Conservation (phyloP, 352 stramenopile species). For the Pythium vanterpoolii region DNA sequence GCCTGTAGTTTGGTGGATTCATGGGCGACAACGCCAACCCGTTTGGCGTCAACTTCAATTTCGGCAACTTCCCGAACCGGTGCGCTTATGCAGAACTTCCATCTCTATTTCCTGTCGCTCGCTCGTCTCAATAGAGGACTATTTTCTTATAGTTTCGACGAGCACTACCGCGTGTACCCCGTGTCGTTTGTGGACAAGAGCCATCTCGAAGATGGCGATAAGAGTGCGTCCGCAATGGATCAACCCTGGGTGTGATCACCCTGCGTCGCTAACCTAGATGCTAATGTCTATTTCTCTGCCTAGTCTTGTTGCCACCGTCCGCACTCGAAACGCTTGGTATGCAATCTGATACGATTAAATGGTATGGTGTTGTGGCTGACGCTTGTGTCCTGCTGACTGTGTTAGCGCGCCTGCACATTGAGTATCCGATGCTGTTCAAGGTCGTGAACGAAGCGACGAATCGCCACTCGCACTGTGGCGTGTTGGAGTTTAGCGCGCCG, state of each 20-base stretch:
- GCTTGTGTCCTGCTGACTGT: not conserved
- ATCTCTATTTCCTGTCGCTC: not conserved
- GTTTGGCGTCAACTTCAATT: slow-evolving; percentile 80
- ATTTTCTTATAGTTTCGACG: slow-evolving; percentile 59
- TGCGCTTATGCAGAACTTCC: slow-evolving; percentile 13
- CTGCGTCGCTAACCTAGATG: not conserved
- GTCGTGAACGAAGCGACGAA: slow-evolving; percentile 86
- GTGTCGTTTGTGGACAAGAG: slow-evolving; percentile 87
- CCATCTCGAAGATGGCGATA: slow-evolving; percentile 87
- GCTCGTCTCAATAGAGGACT: no score
- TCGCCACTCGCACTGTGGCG: slow-evolving; percentile 95
- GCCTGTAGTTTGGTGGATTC: slow-evolving; percentile 63
- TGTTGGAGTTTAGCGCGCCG: slow-evolving; percentile 98
- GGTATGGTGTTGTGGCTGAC: not conserved
- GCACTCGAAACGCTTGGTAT: slow-evolving; percentile 95
- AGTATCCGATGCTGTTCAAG: slow-evolving; percentile 99
- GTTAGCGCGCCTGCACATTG: slow-evolving; percentile 92
- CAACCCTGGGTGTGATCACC: not conserved
- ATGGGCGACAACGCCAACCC: slow-evolving; percentile 67
- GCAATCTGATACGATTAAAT: slow-evolving; percentile 1
- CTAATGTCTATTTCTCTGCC: not conserved
- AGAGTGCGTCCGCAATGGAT: slow-evolving; percentile 49
- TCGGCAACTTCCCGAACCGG: slow-evolving; percentile 70
- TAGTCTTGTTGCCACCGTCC: slow-evolving; percentile 95
- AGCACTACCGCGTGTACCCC: slow-evolving; percentile 85